Evolutionary conservation across 257 asterid species (phyloP).

Genomic region (Solanum infundibuliforme): DNA sequence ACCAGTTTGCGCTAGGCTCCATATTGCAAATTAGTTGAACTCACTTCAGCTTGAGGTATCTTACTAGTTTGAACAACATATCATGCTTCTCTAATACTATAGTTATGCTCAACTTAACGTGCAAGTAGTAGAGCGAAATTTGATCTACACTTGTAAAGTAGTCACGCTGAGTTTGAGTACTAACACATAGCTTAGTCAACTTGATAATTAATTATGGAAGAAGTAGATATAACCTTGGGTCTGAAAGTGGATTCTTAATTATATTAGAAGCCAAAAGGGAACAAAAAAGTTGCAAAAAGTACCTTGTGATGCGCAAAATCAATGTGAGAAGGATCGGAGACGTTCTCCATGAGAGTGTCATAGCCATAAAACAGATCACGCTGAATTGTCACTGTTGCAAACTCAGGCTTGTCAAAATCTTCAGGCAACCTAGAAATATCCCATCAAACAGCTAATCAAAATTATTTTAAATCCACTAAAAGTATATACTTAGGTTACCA

Average conservation of each 20-base stretch:
- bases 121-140: neutral
- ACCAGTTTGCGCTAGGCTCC: neutral
- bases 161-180: neutral
- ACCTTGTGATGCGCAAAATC: slow-evolving; percentile 99
- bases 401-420: slow-evolving; percentile 84
- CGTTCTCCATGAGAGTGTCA: slow-evolving; percentile 98
- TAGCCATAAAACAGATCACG: slow-evolving; percentile 91
- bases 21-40: neutral
- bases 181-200: neutral
- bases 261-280: neutral
- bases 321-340: slow-evolving; percentile 97
- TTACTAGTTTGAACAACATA: neutral
- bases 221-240: neutral
- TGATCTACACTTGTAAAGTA: neutral
- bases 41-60: neutral
- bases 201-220: neutral
- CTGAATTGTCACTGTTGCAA: slow-evolving; percentile 86
- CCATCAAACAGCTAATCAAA: slow-evolving; percentile 4
- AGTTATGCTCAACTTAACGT: too few species aligned
- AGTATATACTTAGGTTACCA: neutral
- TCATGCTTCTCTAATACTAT: neutral
- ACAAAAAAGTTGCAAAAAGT: neutral
- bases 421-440: slow-evolving; percentile 69
- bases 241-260: neutral
- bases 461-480: neutral